Percentiles rank a stretch among this genome's conserved stretches.
Evolutionary conservation across 2,329 filamentous ascomycete genomes (phyloP).

Genomic region (Talaromyces sp.): DNA sequence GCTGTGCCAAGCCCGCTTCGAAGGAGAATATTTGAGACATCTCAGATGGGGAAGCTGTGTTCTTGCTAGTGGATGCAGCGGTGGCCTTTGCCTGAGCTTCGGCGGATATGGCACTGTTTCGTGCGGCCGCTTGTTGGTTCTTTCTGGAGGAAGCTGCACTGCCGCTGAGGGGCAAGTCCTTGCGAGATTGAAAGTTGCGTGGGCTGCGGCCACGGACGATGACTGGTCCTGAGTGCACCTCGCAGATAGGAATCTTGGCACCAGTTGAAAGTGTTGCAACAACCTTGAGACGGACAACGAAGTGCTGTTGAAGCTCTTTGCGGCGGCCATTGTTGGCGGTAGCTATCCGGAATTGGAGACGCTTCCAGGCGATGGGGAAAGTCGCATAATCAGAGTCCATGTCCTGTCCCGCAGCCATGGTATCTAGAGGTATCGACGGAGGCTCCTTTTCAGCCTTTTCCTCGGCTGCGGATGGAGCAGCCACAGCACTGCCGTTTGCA

Average conservation of each 20-base stretch:
- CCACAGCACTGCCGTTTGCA: conserved; percentile 64
- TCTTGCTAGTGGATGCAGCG: conserved; percentile 27
- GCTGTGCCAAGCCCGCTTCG: conserved; percentile 32
- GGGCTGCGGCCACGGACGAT: conserved; percentile 92
- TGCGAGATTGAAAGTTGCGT: conserved; percentile 89
- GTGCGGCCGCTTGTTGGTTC: conserved; percentile 38
- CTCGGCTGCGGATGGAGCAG: conserved; percentile 45
- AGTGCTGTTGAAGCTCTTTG: conserved; percentile 95
- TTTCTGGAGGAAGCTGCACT: conserved; percentile 78
- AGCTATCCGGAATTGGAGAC: conserved; percentile 89
- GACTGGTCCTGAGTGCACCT: conserved; percentile 83
- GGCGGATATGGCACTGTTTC: conserved; percentile 18
- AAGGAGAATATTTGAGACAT: conserved; percentile 23
- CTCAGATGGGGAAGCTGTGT: conserved; percentile 35
- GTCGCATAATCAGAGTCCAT: conserved; percentile 80
- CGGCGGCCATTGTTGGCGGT: conserved; percentile 94
- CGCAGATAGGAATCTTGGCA: conserved; percentile 75
- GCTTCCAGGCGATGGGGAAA: conserved; percentile 91
- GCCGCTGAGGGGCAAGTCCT: conserved; percentile 83
- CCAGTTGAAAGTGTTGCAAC: conserved; percentile 80
- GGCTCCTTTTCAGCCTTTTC: conserved; percentile 81
- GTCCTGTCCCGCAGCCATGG: conserved; percentile 63
- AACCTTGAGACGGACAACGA: conserved; percentile 83
- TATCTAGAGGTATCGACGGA: conserved; percentile 71
- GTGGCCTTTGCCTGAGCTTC: conserved; percentile 42